A percentile compares a stretch with the other conserved stretches of the same genome.
Conservation (phyloP, 2,329 filamentous ascomycete species). For the Dactylellina sp. region DNA sequence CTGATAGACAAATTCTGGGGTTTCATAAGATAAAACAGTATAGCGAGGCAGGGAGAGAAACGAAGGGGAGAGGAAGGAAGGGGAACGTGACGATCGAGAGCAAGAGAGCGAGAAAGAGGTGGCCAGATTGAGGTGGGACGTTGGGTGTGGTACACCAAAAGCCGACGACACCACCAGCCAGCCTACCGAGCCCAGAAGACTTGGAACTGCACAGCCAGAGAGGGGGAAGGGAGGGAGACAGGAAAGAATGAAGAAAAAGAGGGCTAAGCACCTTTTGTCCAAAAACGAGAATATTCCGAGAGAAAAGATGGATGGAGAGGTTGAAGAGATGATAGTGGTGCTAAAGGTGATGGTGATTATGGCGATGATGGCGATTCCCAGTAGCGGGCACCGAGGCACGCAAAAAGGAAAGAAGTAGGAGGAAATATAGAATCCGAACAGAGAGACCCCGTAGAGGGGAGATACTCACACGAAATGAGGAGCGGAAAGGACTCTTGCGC, state of each 20-base stretch:
- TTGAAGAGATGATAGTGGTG: slow-evolving; percentile 13
- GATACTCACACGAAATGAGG: no score
- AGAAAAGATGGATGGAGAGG: slow-evolving; percentile 34
- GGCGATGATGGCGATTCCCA: not conserved
- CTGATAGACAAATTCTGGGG: no score
- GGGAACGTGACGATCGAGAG: no score
- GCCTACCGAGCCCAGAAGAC: not conserved
- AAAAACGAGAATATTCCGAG: no score
- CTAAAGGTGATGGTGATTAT: slow-evolving; percentile 12
- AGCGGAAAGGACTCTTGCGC: no score
- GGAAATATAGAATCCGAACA: no score
- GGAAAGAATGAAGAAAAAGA: slow-evolving; percentile 31
- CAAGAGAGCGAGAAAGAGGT: slow-evolving; percentile 23
- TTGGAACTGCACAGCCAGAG: not conserved
- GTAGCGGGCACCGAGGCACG: no score
- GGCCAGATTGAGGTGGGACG: not conserved
- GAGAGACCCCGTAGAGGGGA: no score
- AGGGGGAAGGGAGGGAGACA: slow-evolving; percentile 38
- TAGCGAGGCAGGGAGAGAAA: not conserved
- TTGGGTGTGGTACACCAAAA: no score
- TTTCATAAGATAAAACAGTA: not conserved
- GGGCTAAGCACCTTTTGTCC: slow-evolving; percentile 2
- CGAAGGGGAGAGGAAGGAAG: not conserved
- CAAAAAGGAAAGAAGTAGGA: not conserved
- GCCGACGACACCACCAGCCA: not conserved